Evolutionary conservation across 768 basidiomycete species (phyloP).

Genomic region (Macrocybe gigantea): DNA sequence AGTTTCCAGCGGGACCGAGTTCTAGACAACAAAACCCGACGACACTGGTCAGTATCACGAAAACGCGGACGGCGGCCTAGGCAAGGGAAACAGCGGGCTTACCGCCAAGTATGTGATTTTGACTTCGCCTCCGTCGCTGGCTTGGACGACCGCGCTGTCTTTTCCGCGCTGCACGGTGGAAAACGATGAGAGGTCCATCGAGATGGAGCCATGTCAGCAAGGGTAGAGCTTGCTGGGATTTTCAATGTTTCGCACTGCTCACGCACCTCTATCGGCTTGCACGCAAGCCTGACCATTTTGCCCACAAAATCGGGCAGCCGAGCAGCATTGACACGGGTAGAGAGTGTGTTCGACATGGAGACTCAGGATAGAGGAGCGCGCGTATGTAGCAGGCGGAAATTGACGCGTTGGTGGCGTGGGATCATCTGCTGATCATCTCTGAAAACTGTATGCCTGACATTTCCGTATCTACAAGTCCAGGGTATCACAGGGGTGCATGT

Average conservation of each 20-base stretch:
- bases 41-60: no score
- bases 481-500: no score
- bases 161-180: conserved; percentile 28
- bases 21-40: neutral
- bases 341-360: conserved; percentile 15
- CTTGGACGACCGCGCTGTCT: conserved; percentile 49
- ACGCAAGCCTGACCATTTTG: conserved; percentile 53
- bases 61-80: no score
- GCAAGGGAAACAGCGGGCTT: conserved; percentile 4
- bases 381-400: no score
- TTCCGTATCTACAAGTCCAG: no score
- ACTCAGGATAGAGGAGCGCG: neutral
- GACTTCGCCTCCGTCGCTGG: conserved; percentile 64
- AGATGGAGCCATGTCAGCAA: conserved; percentile 2
- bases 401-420: neutral
- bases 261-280: conserved; percentile 52
- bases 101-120: conserved; percentile 37
- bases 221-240: neutral
- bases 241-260: neutral
- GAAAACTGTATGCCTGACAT: no score
- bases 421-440: neutral
- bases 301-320: conserved; percentile 47
- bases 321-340: conserved; percentile 58
- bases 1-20: conserved; percentile 34
- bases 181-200: neutral